Percentiles rank a stretch among this genome's conserved stretches.
phyloP scores from a whole-genome alignment of 345 rosid species.

The Gossypium australe region DNA sequence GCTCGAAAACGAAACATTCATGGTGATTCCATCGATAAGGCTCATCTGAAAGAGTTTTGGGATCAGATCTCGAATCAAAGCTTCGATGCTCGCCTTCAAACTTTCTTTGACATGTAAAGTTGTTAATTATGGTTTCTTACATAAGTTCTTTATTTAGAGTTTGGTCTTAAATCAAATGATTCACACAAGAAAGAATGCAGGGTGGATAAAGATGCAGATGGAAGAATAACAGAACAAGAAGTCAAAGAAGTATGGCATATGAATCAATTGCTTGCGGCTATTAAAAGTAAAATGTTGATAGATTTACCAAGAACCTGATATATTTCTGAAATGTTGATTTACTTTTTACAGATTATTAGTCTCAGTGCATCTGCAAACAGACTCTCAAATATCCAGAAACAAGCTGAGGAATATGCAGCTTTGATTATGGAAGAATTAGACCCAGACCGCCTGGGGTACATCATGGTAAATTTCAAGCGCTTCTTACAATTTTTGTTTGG shows the following conservation, averaged over 20 bases:
- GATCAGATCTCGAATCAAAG: conserved; percentile 71
- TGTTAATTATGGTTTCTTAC: not conserved
- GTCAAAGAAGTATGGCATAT: conserved; percentile 49
- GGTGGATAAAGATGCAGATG: conserved; percentile 89
- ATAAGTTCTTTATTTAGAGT: too few species aligned
- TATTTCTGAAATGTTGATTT: not conserved
- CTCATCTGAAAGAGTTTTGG: conserved; percentile 57
- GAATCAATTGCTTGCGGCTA: not conserved
- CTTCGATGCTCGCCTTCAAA: conserved; percentile 65
- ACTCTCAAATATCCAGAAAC: conserved; percentile 53
- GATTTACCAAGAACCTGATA: too few species aligned
- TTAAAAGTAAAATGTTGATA: not conserved
- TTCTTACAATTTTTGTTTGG: not conserved
- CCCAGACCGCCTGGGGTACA: conserved; percentile 63
- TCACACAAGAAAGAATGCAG: conserved; percentile 25
- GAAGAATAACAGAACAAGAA: conserved; percentile 69
- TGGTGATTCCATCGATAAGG: conserved; percentile 46
- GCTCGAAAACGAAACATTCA: conserved; percentile 48
- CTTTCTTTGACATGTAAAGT: conserved; percentile 69
- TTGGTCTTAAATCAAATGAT: not conserved
- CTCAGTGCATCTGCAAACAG: conserved; percentile 81
- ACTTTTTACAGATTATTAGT: conserved; percentile 45
- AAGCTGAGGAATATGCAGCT: conserved; percentile 78
- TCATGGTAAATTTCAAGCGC: conserved; percentile 44
- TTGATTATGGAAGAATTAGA: conserved; percentile 84